These are phyloP conservation scores for Fraxinus anomala DNA, from an alignment of 257 asterid species.

Conservation along the genomic window DNA sequence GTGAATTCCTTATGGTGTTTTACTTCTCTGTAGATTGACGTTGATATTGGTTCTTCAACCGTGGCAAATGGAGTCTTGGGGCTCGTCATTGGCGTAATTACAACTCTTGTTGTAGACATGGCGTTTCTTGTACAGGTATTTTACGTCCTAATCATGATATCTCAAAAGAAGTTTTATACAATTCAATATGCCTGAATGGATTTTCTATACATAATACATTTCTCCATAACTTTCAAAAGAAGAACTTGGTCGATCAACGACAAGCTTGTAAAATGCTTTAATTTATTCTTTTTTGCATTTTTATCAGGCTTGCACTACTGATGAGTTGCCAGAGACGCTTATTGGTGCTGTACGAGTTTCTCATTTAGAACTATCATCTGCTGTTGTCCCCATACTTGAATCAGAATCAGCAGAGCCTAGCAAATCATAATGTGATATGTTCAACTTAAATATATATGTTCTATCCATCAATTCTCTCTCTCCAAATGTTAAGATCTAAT, in stretches of 20 bases:
- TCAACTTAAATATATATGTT: constrained; percentile 29
- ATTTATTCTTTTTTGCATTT: constrained; percentile 6
- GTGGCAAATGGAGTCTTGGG: constrained; percentile 99
- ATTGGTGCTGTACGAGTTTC: constrained; percentile 65
- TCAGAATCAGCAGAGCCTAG: constrained; percentile 40
- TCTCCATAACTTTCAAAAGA: background rate
- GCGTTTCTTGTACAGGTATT: constrained; percentile 98
- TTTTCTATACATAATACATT: no score
- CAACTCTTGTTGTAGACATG: constrained; percentile 94
- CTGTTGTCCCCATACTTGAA: constrained; percentile 48
- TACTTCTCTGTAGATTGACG: constrained; percentile 68
- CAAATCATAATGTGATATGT: constrained; percentile 22
- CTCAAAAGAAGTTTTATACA: background rate
- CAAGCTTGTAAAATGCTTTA: constrained; percentile 9
- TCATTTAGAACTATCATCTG: constrained; percentile 59
- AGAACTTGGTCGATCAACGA: constrained; percentile 4
- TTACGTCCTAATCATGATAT: constrained; percentile 20
- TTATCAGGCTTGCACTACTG: constrained; percentile 50
- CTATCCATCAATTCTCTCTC: constrained; percentile 34
- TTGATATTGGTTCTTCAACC: constrained; percentile 94
- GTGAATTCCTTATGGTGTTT: constrained; percentile 9
- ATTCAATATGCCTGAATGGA: background rate
- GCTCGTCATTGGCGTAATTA: constrained; percentile 88
- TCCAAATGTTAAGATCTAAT: constrained; percentile 21
- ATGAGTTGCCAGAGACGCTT: constrained; percentile 65